Percentiles rank a stretch among this genome's conserved stretches.
Evolutionary conservation across 2,329 filamentous ascomycete species (phyloP).

Genomic region (Colletotrichum sp.): DNA sequence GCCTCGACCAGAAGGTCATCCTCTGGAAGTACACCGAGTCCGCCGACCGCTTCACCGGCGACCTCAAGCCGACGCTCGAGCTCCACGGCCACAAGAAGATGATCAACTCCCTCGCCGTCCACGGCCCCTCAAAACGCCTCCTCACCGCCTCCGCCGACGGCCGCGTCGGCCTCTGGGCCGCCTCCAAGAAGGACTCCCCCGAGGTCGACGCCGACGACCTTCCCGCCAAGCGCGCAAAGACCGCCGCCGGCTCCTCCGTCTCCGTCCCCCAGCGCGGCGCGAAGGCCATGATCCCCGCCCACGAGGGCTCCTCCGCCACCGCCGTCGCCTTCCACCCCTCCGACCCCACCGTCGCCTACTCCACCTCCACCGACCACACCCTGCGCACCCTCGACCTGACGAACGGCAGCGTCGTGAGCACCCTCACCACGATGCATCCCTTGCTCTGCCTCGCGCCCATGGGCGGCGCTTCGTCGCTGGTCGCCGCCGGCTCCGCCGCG

Average conservation of each 20-base stretch:
- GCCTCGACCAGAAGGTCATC: constrained; percentile 83
- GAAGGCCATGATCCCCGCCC: constrained; percentile 73
- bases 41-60: constrained; percentile 62
- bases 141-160: constrained; percentile 87
- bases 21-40: constrained; percentile 87
- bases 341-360: constrained; percentile 90
- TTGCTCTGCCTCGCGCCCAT: constrained; percentile 82
- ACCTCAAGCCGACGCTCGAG: constrained; percentile 76
- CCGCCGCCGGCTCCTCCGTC: constrained; percentile 48
- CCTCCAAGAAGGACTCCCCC: constrained; percentile 77
- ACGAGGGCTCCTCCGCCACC: constrained; percentile 78
- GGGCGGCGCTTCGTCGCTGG: constrained; percentile 61
- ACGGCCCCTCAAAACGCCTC: constrained; percentile 76
- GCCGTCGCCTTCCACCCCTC: constrained; percentile 84
- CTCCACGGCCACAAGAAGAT: constrained; percentile 81
- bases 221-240: constrained; percentile 81
- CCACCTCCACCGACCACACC: constrained; percentile 88
- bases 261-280: constrained; percentile 75
- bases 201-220: constrained; percentile 73
- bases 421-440: constrained; percentile 82
- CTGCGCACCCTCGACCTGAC: constrained; percentile 91
- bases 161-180: constrained; percentile 87
- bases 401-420: constrained; percentile 79
- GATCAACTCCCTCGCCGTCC: constrained; percentile 77
- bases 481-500: constrained; percentile 80